Evolutionary conservation across 176 grass and related monocot species (phyloP).

Genomic region (Paspalum vaginatum): DNA sequence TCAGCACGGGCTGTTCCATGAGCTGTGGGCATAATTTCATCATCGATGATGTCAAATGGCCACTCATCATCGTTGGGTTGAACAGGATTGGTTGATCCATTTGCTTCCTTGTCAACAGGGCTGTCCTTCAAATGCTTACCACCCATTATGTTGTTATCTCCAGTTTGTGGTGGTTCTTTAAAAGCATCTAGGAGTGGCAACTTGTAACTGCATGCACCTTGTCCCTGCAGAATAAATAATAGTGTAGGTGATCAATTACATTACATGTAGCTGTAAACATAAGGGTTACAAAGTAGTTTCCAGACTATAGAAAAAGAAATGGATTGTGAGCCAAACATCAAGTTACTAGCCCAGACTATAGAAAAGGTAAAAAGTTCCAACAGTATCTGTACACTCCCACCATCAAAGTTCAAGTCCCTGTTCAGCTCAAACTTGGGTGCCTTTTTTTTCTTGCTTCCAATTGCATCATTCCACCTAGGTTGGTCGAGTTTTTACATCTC

Average conservation of each 20-base stretch:
- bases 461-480: not conserved
- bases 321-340: not conserved
- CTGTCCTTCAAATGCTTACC: not conserved
- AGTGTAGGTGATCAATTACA: not conserved
- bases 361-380: not conserved
- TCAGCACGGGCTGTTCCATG: not conserved
- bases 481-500: not conserved
- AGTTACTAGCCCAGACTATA: not conserved
- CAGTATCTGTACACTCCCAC: not conserved
- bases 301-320: not conserved
- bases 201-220: slow-evolving; percentile 49
- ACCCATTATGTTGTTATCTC: not conserved
- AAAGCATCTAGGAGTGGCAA: slow-evolving; percentile 8
- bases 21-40: slow-evolving; percentile 23
- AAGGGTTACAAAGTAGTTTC: not conserved
- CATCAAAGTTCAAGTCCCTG: not conserved
- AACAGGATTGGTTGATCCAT: slow-evolving; percentile 7
- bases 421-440: not conserved
- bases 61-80: slow-evolving; percentile 18
- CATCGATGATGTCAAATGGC: slow-evolving; percentile 26
- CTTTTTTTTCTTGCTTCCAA: not conserved
- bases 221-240: slow-evolving; percentile 48
- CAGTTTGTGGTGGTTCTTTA: not conserved
- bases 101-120: slow-evolving; percentile 4
- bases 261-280: not conserved